Base-by-base conservation (phyloP, 2,329 filamentous ascomycete species). In the Huntiella omanensis region DNA sequence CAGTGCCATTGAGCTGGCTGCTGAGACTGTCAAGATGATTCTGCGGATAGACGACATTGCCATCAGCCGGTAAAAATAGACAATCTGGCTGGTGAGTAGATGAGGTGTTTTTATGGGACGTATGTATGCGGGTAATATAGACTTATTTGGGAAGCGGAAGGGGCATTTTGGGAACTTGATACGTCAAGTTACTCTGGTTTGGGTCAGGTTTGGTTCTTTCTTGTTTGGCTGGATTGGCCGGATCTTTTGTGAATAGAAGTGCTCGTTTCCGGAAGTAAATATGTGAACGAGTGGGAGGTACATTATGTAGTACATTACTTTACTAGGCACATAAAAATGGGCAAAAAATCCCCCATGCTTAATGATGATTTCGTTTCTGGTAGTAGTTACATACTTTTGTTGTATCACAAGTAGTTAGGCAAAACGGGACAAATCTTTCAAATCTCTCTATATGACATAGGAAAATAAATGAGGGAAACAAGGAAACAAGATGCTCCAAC, bases 11-110 rank as follows among this genome's bases (percentile, higher is more conserved):
- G 88, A 98, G 69, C 65, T 98, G 63, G 91, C 91, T 28, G 87
- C 88, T 5, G 91, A 98, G 73, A 98, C 91, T 51, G 91, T 96
- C 56, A 98, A 96, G 77, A 91, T 94, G 85, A 77, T 78, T 59
- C 60, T 78, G 58, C 70, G 74, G 59, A 77, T 78, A 64, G 74
- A 78, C 58, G 74, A 78, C 57, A 77, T 78, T 63, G 72, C 72
- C 42, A 62, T 78, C 60, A 75, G 68, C 56, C 68, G 74, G 63
- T 77, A 71, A 57, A 58, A 15, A 7, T 13, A 17, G 19, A 45
- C 22, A 28, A 28, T 28, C 22, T 28, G 2, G 22, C 17, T 41
- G 40, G 40, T n/a, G 11, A 32, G 11, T 12, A 7, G 39, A 32
- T 12, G 38, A 16, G 38, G 17, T 12, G 38, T 15, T 22, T 17